phyloP scores from a whole-genome alignment of 805 yeast genomes.

The Barnettozyma sucrosica region DNA sequence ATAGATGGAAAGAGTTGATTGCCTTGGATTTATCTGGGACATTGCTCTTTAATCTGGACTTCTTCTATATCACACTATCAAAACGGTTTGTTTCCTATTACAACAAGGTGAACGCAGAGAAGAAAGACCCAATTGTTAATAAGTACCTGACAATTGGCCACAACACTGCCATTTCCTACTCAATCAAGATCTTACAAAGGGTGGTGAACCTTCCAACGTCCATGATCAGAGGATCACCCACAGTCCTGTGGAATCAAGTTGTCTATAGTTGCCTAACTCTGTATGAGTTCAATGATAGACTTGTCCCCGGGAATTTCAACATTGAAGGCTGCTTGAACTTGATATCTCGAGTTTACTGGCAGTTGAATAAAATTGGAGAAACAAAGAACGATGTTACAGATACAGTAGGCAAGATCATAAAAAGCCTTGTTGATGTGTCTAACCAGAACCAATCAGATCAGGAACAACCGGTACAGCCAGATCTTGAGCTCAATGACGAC shows the following conservation, averaged over 20 bases:
- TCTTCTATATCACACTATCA: constrained; percentile 38
- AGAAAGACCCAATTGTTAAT: constrained; percentile 10
- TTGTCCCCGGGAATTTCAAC: constrained; percentile 32
- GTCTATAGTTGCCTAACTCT: constrained; percentile 50
- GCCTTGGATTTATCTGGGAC: constrained; percentile 44
- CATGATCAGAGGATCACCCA: constrained; percentile 50
- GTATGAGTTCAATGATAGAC: constrained; percentile 39
- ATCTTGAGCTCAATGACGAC: constrained; percentile 6
- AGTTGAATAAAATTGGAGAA: constrained; percentile 50
- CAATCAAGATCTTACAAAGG: constrained; percentile 40
- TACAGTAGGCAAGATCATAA: constrained; percentile 51
- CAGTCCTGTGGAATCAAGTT: constrained; percentile 43
- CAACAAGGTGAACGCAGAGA: constrained; percentile 18
- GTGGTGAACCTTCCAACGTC: constrained; percentile 40
- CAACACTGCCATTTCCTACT: constrained; percentile 39
- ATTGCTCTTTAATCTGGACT: constrained; percentile 42
- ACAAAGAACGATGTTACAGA: constrained; percentile 53
- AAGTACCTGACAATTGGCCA: constrained; percentile 27
- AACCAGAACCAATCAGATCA: constrained; percentile 4
- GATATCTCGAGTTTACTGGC: constrained; percentile 53
- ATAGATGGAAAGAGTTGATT: constrained; percentile 39
- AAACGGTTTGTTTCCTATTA: constrained; percentile 33
- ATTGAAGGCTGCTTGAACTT: constrained; percentile 36
- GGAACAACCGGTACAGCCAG: background rate
- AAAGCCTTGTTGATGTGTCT: constrained; percentile 35